Evolutionary conservation across 306 rosid species (phyloP).

Genomic region (Casuarina cunninghamiana): DNA sequence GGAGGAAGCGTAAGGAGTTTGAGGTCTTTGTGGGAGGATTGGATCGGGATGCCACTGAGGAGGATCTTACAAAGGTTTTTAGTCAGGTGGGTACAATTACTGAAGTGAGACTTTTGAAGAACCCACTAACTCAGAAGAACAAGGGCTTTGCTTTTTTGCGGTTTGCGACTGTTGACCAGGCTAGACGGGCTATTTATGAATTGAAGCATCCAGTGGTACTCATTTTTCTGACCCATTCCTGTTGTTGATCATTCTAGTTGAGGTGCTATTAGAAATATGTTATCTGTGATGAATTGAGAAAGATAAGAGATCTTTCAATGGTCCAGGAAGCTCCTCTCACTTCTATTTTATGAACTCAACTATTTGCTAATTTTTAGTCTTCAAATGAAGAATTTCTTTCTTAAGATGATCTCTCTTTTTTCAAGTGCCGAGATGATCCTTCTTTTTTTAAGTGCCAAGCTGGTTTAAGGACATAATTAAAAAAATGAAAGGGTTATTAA

Average conservation of each 20-base stretch:
- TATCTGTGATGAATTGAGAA: neutral
- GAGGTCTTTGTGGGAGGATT: constrained; percentile 13
- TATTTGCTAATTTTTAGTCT: neutral
- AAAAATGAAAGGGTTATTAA: neutral
- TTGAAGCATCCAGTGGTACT: constrained; percentile 7
- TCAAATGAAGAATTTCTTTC: neutral
- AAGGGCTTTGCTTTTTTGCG: constrained; percentile 16
- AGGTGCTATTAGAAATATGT: neutral
- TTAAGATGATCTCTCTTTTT: neutral
- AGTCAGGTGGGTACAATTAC: constrained; percentile 6
- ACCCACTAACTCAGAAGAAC: constrained; percentile 9
- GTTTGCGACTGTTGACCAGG: constrained; percentile 11
- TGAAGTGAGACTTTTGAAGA: constrained; percentile 13
- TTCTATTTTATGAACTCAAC: neutral
- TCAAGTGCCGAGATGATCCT: neutral
- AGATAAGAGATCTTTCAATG: neutral
- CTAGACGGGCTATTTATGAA: constrained; percentile 12
- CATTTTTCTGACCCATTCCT: neutral
- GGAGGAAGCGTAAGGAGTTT: constrained; percentile 8
- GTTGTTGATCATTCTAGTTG: neutral
- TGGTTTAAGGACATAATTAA: neutral
- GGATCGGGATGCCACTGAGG: constrained; percentile 10
- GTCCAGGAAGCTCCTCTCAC: neutral
- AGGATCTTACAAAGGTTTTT: constrained; percentile 11
- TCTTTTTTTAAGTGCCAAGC: neutral